Base-by-base conservation (phyloP, 129 eudicot genomes). In the Flaveria sonorensis region DNA sequence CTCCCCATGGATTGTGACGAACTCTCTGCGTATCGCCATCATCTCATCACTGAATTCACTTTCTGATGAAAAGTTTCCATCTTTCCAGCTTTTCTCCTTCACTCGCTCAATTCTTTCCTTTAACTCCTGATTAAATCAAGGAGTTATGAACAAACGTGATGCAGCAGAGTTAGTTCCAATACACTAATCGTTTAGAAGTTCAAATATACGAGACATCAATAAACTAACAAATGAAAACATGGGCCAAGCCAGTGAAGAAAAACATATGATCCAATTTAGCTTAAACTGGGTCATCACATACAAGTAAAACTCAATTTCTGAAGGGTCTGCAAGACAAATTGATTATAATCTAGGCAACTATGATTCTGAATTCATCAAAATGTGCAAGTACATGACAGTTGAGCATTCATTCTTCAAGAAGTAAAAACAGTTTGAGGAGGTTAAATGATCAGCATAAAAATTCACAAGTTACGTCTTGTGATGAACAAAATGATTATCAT, bases 1-100 rank as follows among this genome's bases (percentile, higher is more conserved):
- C 70, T 94, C 96, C 66, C 97, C 99, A 61, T 91, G 90, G 68
- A 91, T 94, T 20, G 92, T 68, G 59, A 89, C 93, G 68, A 89
- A 91, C 52, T 94, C 97, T 75, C 73, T 87, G 52, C 93, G 96
- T 75, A 94, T 89, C 45, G 75, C 89, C 88, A 92, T 85, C 84
- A 85, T 84, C 64, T 89, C 92, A 46, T 86, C 85, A 70, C 86
- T 83, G 77, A 86, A 81, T 76, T 92, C 93, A 36, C 81, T 73
- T 78, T 83, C 92, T 15, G 89, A 85, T 16, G 96, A 74, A 70
- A 86, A 73, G 24, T 79, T 67, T 84, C 96, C 92, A 81, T 83
- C 74, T 56, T 42, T 81, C 48, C 82, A 79, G 50, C 86, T 82
- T 63, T 72, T 86, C 69, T 84, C 88, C 84, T 85, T 89, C 24